Percentiles rank a stretch among this genome's conserved stretches.
These are phyloP conservation scores for Clonostachys solani DNA, from an alignment of 2,329 filamentous ascomycete species.

Conservation along the genomic window DNA sequence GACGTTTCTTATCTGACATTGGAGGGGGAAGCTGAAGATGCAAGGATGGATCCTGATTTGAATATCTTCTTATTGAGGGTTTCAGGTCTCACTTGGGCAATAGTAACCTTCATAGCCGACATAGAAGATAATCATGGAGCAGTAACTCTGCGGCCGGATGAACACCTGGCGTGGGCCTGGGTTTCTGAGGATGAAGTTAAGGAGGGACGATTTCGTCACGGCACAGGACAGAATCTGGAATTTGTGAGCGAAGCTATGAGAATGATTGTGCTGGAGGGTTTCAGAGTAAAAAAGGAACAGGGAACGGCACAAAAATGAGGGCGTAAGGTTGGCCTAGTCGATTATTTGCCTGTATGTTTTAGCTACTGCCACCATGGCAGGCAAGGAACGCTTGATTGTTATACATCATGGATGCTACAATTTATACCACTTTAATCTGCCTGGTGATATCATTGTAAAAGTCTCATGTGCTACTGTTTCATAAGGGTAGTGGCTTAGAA, in stretches of 20 bases:
- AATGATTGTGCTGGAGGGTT: neutral
- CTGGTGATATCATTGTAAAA: too few species aligned
- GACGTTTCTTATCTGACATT: neutral
- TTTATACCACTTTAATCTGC: too few species aligned
- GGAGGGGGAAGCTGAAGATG: neutral
- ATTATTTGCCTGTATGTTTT: too few species aligned
- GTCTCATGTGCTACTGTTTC: too few species aligned
- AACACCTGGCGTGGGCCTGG: neutral
- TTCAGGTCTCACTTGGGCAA: neutral
- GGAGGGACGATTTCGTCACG: neutral
- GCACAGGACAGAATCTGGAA: too few species aligned
- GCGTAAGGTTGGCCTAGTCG: too few species aligned
- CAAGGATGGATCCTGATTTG: neutral
- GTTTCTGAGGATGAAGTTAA: neutral
- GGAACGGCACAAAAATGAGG: too few species aligned
- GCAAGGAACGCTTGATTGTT: too few species aligned
- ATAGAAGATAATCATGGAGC: neutral
- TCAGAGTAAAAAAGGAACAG: neutral
- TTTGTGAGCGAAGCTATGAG: neutral
- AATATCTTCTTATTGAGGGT: neutral
- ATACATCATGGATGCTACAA: too few species aligned
- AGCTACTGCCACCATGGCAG: too few species aligned
- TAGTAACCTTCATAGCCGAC: neutral
- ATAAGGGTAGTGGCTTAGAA: too few species aligned
- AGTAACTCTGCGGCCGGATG: neutral